phyloP scores from a whole-genome alignment of 2,329 filamentous ascomycete genomes.

The Grosmannia clavigera region DNA sequence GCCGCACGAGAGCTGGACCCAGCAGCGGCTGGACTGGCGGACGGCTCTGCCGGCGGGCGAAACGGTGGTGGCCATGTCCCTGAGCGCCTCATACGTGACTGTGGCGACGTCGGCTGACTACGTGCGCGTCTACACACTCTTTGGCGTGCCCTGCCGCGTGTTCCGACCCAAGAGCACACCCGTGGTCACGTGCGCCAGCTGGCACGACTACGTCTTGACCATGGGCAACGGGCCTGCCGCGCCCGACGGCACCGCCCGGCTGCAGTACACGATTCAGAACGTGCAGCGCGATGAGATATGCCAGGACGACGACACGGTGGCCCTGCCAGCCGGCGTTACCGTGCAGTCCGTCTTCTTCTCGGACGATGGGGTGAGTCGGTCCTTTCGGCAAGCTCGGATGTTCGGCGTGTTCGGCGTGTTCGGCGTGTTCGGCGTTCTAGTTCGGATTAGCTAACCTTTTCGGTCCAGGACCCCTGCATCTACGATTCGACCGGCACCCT shows the following conservation, averaged over 20 bases:
- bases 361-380: constrained; percentile 61
- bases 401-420: background rate
- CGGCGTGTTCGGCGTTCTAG: too few species aligned
- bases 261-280: constrained; percentile 89
- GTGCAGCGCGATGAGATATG: constrained; percentile 88
- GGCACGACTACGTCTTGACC: constrained; percentile 92
- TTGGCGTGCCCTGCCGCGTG: constrained; percentile 77
- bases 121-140: constrained; percentile 84
- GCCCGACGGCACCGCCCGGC: constrained; percentile 61
- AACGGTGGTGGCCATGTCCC: constrained; percentile 71
- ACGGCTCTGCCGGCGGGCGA: constrained; percentile 82
- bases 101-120: constrained; percentile 81
- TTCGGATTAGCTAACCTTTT: background rate
- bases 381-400: background rate
- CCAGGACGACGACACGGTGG: constrained; percentile 86
- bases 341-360: constrained; percentile 85
- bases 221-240: constrained; percentile 84
- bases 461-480: constrained; percentile 70
- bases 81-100: constrained; percentile 83
- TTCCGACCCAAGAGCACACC: constrained; percentile 86
- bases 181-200: constrained; percentile 85
- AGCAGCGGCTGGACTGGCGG: constrained; percentile 77
- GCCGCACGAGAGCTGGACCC: constrained; percentile 93
- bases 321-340: constrained; percentile 60
- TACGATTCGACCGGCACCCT: constrained; percentile 89